A percentile compares a stretch with the other conserved stretches of the same genome.
These are phyloP conservation scores for Pholiota microspora DNA, from an alignment of 768 basidiomycete species.

Conservation along the genomic window DNA sequence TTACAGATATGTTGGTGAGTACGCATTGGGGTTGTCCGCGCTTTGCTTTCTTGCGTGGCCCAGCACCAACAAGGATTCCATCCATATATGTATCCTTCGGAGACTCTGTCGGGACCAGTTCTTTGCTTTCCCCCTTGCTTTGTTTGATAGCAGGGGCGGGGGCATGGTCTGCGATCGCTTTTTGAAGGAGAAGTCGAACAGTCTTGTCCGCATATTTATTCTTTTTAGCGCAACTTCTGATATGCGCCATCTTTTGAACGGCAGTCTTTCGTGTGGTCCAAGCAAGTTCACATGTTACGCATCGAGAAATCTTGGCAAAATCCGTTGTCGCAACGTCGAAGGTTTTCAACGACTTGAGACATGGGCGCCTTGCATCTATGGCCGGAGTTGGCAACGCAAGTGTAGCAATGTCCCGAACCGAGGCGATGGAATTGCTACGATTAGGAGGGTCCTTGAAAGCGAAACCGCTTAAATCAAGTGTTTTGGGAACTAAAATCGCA, in stretches of 20 bases:
- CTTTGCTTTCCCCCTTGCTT: constrained; percentile 10
- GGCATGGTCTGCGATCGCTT: constrained; percentile 37
- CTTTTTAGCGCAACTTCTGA: constrained; percentile 68
- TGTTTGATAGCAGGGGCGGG: constrained; percentile 14
- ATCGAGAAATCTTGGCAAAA: constrained; percentile 48
- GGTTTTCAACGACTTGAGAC: neutral
- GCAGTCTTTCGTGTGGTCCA: constrained; percentile 74
- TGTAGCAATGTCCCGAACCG: neutral
- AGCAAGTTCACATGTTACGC: constrained; percentile 58
- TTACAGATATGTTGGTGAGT: constrained; percentile 45
- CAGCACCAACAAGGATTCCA: constrained; percentile 44
- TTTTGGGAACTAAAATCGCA: neutral
- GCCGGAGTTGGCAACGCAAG: constrained; percentile 1
- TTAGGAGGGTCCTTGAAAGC: constrained; percentile 6
- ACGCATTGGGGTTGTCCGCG: constrained; percentile 36
- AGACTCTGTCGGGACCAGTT: constrained; percentile 14
- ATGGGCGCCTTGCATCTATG: neutral
- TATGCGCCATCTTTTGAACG: constrained; percentile 63
- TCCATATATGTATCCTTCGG: constrained; percentile 47
- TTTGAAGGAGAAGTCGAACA: constrained; percentile 46
- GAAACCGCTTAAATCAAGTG: constrained; percentile 13
- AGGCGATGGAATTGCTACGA: neutral
- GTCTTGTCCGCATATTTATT: constrained; percentile 52
- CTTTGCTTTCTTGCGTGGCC: constrained; percentile 44
- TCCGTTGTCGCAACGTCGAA: constrained; percentile 45